These are phyloP conservation scores for Calonectria pseudoreteaudii DNA, from an alignment of 2,329 filamentous ascomycete genomes.

Conservation along the genomic window DNA sequence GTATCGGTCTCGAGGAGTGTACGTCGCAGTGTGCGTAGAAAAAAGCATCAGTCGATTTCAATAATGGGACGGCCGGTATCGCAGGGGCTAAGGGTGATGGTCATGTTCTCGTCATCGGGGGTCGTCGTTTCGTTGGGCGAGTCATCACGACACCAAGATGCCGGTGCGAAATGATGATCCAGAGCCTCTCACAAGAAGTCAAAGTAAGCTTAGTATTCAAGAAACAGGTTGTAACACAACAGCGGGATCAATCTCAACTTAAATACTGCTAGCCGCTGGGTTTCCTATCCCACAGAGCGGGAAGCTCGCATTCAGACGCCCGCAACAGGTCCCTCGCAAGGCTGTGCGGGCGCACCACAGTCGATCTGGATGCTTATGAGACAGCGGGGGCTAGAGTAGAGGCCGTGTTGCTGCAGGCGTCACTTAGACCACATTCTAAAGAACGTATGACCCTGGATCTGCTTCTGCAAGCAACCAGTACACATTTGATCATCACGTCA, in stretches of 20 bases:
- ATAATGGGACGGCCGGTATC: not conserved
- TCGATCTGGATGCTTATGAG: conserved; percentile 27
- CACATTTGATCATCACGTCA: not conserved
- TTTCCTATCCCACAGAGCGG: conserved; percentile 36
- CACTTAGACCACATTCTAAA: conserved; percentile 16
- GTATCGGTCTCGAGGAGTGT: not conserved
- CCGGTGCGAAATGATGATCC: not conserved
- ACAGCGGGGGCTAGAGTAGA: conserved; percentile 22
- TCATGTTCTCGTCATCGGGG: not conserved
- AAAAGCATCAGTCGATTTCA: not conserved
- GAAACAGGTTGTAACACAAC: not conserved
- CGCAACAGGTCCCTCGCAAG: conserved; percentile 40
- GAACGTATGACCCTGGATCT: conserved; percentile 6
- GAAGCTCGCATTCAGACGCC: conserved; percentile 46
- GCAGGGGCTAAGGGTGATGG: not conserved
- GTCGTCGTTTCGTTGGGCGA: not conserved
- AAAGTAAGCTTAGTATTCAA: conserved; percentile 28
- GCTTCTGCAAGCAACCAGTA: not conserved
- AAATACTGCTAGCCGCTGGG: conserved; percentile 37
- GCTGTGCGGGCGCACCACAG: conserved; percentile 46
- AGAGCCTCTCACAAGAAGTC: conserved; percentile 13
- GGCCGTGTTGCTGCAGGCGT: conserved; percentile 16
- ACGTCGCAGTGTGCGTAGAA: conserved; percentile 5
- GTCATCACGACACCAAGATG: not conserved
- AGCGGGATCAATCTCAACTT: conserved; percentile 38